phyloP scores from a whole-genome alignment of 257 asterid genomes.

The Buddleja alternifolia region DNA sequence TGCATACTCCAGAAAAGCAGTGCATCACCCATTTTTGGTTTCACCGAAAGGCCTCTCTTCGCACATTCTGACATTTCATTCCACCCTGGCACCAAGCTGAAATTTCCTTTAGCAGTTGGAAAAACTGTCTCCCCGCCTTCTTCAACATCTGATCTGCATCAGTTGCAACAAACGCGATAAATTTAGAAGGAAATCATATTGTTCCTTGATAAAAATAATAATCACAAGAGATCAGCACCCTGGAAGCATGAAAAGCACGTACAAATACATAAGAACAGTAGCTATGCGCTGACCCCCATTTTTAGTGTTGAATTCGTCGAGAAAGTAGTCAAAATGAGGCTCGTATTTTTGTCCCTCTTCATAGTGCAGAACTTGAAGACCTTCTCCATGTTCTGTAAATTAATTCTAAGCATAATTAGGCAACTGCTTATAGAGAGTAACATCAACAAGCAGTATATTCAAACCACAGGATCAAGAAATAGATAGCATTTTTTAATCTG shows the following conservation, averaged over 20 bases:
- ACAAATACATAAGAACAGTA: conserved; percentile 83
- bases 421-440: neutral
- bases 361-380: conserved; percentile 69
- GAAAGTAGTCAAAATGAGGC: conserved; percentile 70
- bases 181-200: neutral
- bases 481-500: neutral
- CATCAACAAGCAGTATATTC: neutral
- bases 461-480: neutral
- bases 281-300: conserved; percentile 79
- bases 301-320: conserved; percentile 57
- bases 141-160: conserved; percentile 81
- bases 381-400: conserved; percentile 74
- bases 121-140: conserved; percentile 87
- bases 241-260: conserved; percentile 30
- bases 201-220: neutral
- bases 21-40: conserved; percentile 73
- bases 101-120: conserved; percentile 57
- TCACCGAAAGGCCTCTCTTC: conserved; percentile 59
- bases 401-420: conserved; percentile 21
- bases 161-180: conserved; percentile 2
- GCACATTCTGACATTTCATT: conserved; percentile 68
- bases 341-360: conserved; percentile 78
- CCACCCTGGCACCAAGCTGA: conserved; percentile 51
- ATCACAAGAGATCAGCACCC: neutral
- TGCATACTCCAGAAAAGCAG: conserved; percentile 80